phyloP scores from a whole-genome alignment of 1,139 yeast species.

The Debaryomycetaceae sp. region DNA sequence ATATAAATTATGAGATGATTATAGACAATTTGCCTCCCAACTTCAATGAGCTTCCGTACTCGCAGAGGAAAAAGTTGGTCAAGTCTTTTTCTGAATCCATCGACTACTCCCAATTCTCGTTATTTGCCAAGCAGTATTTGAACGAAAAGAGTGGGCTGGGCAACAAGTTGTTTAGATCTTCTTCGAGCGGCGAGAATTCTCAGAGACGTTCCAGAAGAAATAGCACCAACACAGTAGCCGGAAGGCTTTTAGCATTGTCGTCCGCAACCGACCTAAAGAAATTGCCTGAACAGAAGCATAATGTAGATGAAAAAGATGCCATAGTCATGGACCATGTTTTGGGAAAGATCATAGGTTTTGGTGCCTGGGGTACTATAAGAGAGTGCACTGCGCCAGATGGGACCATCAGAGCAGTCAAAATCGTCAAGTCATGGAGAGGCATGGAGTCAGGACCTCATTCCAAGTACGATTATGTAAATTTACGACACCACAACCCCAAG shows the following conservation, averaged over 20 bases:
- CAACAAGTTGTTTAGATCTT: conserved; percentile 8
- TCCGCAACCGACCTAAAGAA: conserved; percentile 38
- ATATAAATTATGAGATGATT: conserved; percentile 34
- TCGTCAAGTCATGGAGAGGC: conserved; percentile 55
- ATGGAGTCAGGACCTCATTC: conserved; percentile 10
- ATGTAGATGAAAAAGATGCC: conserved; percentile 62
- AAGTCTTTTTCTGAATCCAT: conserved; percentile 54
- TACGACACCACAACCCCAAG: conserved; percentile 21
- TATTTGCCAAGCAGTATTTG: conserved; percentile 37
- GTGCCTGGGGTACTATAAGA: conserved; percentile 91
- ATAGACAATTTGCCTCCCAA: conserved; percentile 53
- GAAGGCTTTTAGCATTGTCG: conserved; percentile 37
- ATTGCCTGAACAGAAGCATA: conserved; percentile 20
- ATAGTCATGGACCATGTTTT: conserved; percentile 55
- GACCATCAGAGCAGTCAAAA: conserved; percentile 66
- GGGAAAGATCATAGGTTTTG: conserved; percentile 82
- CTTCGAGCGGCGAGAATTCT: conserved; percentile 18
- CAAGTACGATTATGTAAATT: conserved; percentile 8
- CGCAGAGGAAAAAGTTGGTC: conserved; percentile 60
- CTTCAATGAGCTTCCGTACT: conserved; percentile 63
- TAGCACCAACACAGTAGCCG: conserved; percentile 42
- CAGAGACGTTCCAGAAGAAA: conserved; percentile 27
- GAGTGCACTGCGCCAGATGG: conserved; percentile 55
- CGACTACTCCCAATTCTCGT: conserved; percentile 47
- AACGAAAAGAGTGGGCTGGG: conserved; percentile 7